A percentile compares a stretch with the other conserved stretches of the same genome.
Conservation (phyloP, 2,329 filamentous ascomycete genomes). For the Eutypella sp. region DNA sequence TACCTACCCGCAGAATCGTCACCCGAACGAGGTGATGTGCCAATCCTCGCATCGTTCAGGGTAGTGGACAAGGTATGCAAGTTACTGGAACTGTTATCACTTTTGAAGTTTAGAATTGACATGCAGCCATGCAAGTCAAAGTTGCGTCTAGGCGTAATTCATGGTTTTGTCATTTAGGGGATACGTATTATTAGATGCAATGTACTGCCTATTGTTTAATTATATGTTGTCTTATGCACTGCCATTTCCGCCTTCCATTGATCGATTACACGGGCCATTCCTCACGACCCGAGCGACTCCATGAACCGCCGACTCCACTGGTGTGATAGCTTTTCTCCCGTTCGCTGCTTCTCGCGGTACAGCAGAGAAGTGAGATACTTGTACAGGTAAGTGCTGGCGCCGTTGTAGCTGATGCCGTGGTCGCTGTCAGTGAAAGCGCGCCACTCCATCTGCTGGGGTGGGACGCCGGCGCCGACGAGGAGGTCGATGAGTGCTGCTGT, state of each 20-base stretch:
- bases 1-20: too few relatives aligned
- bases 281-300: neutral
- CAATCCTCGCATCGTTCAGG: too few relatives aligned
- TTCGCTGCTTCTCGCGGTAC: slow-evolving; percentile 51
- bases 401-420: slow-evolving; percentile 56
- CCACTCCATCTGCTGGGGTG: slow-evolving; percentile 57
- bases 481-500: slow-evolving; percentile 56
- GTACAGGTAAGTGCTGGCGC: slow-evolving; percentile 52
- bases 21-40: too few relatives aligned
- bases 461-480: slow-evolving; percentile 53
- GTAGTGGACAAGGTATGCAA: too few relatives aligned
- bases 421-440: slow-evolving; percentile 62
- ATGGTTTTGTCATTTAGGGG: too few relatives aligned
- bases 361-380: slow-evolving; percentile 57
- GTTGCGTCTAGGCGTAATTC: too few relatives aligned
- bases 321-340: slow-evolving; percentile 14
- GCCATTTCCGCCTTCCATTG: neutral
- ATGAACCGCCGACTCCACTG: slow-evolving; percentile 18
- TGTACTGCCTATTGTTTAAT: too few relatives aligned
- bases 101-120: too few relatives aligned
- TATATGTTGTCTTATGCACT: neutral
- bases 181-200: too few relatives aligned
- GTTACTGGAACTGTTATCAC: too few relatives aligned
- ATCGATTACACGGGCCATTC: neutral
- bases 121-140: too few relatives aligned